Conservation (phyloP, 805 yeast species). For the Hanseniaspora guilliermondii region DNA sequence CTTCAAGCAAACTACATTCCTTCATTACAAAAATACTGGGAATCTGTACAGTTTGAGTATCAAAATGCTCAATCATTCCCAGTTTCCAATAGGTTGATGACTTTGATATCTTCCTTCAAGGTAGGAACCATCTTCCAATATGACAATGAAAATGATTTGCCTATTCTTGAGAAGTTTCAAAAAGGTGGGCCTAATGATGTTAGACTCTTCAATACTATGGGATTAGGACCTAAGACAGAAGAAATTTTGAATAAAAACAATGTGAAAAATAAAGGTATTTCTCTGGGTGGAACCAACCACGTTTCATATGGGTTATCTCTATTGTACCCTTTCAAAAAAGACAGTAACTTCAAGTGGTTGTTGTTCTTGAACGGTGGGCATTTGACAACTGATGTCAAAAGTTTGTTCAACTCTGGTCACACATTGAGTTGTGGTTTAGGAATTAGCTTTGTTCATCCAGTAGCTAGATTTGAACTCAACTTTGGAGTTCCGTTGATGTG, state of each 20-base stretch:
- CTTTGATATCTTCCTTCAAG: conserved; percentile 4
- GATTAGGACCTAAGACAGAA: conserved; percentile 43
- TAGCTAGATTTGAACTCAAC: conserved; percentile 56
- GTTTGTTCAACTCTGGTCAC: conserved; percentile 29
- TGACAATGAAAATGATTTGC: conserved; percentile 24
- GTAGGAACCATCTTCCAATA: conserved; percentile 10
- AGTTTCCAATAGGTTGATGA: conserved; percentile 1
- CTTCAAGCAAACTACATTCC: conserved; percentile 11
- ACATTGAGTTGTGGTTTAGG: conserved; percentile 50
- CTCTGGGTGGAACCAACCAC: conserved; percentile 57
- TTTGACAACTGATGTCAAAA: conserved; percentile 27
- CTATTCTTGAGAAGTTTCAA: conserved; percentile 67
- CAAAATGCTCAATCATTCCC: conserved; percentile 6
- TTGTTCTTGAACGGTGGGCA: conserved; percentile 57
- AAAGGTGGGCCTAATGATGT: conserved; percentile 70
- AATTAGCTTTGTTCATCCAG: conserved; percentile 46
- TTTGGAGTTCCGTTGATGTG: conserved; percentile 49
- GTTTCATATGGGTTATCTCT: conserved; percentile 45
- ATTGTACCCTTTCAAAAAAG: conserved; percentile 44
- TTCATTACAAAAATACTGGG: conserved; percentile 5
- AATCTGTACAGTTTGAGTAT: conserved; percentile 8
- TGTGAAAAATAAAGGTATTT: conserved; percentile 33
- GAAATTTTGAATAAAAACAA: background rate
- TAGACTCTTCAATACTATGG: conserved; percentile 54
- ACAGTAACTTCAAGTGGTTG: conserved; percentile 49